Conservation (phyloP, 352 stramenopile species). For the Aphanomyces stellatus region DNA sequence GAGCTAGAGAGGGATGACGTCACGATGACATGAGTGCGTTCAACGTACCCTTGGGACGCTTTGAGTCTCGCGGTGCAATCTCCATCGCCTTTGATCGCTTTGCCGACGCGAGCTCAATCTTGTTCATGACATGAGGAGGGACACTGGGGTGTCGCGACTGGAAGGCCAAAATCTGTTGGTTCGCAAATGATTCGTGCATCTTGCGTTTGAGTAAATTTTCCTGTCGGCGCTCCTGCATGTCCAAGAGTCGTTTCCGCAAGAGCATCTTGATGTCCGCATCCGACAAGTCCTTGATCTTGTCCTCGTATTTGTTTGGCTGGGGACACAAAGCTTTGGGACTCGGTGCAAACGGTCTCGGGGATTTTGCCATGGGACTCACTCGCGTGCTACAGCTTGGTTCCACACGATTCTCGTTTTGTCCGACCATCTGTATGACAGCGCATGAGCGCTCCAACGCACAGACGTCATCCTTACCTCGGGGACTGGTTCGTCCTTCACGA, state of each 20-base stretch:
- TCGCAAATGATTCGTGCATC: background rate
- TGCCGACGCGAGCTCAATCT: no score
- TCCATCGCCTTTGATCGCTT: no score
- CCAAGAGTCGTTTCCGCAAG: conserved; percentile 12
- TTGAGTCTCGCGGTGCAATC: no score
- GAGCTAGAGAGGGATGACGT: background rate
- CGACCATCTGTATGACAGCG: no score
- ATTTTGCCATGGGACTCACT: background rate
- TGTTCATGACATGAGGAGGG: background rate
- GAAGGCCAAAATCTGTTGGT: conserved; percentile 12
- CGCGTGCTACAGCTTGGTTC: no score
- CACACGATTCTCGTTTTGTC: no score
- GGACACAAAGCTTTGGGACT: no score
- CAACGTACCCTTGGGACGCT: background rate
- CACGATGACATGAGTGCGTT: no score
- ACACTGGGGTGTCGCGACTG: background rate
- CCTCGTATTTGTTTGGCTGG: background rate
- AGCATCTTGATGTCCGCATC: conserved; percentile 18
- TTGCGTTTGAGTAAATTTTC: conserved; percentile 7
- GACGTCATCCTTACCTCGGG: background rate
- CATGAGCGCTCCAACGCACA: no score
- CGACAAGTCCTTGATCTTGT: conserved; percentile 19
- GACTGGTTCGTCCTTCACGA: no score
- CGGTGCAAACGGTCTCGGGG: background rate
- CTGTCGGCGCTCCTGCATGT: conserved; percentile 2